Base-by-base conservation (phyloP, 805 yeast species). In the Cyberlindnera japonica region DNA sequence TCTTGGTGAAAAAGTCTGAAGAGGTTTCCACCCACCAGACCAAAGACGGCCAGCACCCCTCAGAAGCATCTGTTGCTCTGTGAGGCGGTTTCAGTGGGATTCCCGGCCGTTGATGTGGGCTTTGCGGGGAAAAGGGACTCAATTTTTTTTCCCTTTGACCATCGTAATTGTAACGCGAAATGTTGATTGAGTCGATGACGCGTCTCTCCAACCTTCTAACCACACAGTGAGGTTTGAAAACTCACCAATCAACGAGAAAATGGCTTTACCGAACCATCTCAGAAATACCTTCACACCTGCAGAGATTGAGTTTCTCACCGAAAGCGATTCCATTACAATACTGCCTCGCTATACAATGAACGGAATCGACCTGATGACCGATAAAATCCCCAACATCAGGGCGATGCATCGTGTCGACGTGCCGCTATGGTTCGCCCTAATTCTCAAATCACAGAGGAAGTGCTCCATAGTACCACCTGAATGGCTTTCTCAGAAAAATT, bases 361-460 rank as follows among this genome's bases (percentile, higher is more conserved):
- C 25, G 69, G 79, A n/a, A 63, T 81, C 15, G 75, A 74, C 33
- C 67, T 85, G 33, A 79, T 83, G 33, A 86, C 90, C 4, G 57
- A 62, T 3, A 60, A 76, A 62, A 66, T 79, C 21, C 89, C 91
- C 0, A 65, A 69, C 7, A 63, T 87, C 25, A 61, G 74, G 33
- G 87, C 95, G 0, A 71, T 84, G 74, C 74, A 82, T 45, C 71
- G 90, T 38, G 74, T 72, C 15, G 68, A 74, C 34, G 79, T 93
- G 0, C 95, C 96, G 0, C 48, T 91, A 2, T 93, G 98, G 98
- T 67, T 86, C 16, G 98, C 97, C 0, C 58, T 90, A 7, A 65
- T 90, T 16, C 66, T 93, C 36, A 88, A 87, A 55, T 79, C 81
- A 34, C 98, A 93, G 59, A 82, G 80, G 34, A 82, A 89, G 53